phyloP scores from a whole-genome alignment of 306 rosid genomes.

The Betula pendula region DNA sequence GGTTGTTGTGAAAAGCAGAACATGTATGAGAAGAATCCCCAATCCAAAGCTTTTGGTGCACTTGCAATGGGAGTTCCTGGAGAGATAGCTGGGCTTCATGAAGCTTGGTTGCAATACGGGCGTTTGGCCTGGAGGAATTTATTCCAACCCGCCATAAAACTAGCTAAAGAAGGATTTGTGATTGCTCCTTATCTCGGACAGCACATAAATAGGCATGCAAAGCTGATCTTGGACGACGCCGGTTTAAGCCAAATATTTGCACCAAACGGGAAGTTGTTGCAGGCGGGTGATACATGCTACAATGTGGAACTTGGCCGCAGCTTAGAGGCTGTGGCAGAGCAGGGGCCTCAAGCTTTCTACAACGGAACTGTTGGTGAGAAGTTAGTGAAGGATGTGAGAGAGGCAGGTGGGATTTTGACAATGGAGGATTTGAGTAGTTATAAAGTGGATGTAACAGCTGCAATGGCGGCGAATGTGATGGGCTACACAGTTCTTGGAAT shows the following conservation, averaged over 20 bases:
- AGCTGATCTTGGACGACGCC: slow-evolving; percentile 55
- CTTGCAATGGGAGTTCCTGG: slow-evolving; percentile 87
- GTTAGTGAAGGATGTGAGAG: slow-evolving; percentile 74
- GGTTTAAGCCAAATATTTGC: slow-evolving; percentile 70
- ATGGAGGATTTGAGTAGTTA: slow-evolving; percentile 81
- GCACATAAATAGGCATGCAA: slow-evolving; percentile 7
- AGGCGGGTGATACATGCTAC: slow-evolving; percentile 61
- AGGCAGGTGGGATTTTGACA: slow-evolving; percentile 82
- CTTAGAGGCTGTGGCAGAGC: slow-evolving; percentile 64
- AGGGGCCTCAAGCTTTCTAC: slow-evolving; percentile 79
- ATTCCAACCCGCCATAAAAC: slow-evolving; percentile 75
- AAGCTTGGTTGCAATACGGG: slow-evolving; percentile 82
- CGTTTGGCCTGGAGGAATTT: slow-evolving; percentile 69
- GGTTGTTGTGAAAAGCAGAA: slow-evolving; percentile 46
- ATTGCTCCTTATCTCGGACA: slow-evolving; percentile 54
- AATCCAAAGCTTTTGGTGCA: slow-evolving; percentile 55
- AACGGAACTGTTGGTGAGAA: slow-evolving; percentile 73
- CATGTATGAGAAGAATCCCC: slow-evolving; percentile 66
- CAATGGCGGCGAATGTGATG: slow-evolving; percentile 55
- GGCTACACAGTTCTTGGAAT: slow-evolving; percentile 79
- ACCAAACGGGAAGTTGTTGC: slow-evolving; percentile 61
- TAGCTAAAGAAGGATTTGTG: slow-evolving; percentile 68
- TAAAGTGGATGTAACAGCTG: slow-evolving; percentile 60
- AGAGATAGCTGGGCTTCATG: slow-evolving; percentile 86
- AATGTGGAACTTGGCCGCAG: slow-evolving; percentile 68